Percentiles rank a stretch among this genome's conserved stretches.
Evolutionary conservation across 1,284 basidiomycete genomes (phyloP).

Genomic region (Agaricales sp.): DNA sequence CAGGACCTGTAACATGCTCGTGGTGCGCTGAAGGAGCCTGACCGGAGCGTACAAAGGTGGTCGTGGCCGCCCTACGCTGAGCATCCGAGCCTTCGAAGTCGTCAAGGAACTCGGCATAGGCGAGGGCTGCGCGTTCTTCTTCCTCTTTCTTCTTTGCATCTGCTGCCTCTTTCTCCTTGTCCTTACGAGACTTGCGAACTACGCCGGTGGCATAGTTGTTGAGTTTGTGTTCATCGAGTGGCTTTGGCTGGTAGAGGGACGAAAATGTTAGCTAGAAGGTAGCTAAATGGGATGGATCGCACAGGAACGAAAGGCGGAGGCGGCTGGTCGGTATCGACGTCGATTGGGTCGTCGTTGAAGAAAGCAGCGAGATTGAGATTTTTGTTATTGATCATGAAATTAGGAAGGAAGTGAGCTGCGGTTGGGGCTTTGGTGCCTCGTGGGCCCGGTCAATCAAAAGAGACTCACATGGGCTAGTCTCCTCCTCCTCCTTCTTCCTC

Average conservation of each 20-base stretch:
- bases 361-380: constrained; percentile 17
- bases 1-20: constrained; percentile 31
- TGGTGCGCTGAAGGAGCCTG: constrained; percentile 34
- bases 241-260: constrained; percentile 56
- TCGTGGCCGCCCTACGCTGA: constrained; percentile 38
- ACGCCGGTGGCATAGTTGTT: constrained; percentile 69
- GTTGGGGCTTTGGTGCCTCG: no score
- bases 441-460: constrained; percentile 7
- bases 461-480: constrained; percentile 11
- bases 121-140: constrained; percentile 68
- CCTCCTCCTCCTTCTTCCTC: constrained; percentile 8
- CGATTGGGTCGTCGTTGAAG: neutral
- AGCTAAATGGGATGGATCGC: neutral
- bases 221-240: constrained; percentile 67
- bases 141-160: constrained; percentile 79
- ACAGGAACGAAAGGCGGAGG: neutral
- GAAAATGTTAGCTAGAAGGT: neutral
- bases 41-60: constrained; percentile 65
- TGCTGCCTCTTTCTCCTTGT: constrained; percentile 85
- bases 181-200: constrained; percentile 64
- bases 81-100: constrained; percentile 71
- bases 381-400: neutral
- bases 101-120: constrained; percentile 82
- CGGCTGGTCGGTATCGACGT: constrained; percentile 1
- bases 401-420: neutral